Evolutionary conservation across 2,329 filamentous ascomycete genomes (phyloP).

Genomic region (Trichoderma pleuroti): DNA sequence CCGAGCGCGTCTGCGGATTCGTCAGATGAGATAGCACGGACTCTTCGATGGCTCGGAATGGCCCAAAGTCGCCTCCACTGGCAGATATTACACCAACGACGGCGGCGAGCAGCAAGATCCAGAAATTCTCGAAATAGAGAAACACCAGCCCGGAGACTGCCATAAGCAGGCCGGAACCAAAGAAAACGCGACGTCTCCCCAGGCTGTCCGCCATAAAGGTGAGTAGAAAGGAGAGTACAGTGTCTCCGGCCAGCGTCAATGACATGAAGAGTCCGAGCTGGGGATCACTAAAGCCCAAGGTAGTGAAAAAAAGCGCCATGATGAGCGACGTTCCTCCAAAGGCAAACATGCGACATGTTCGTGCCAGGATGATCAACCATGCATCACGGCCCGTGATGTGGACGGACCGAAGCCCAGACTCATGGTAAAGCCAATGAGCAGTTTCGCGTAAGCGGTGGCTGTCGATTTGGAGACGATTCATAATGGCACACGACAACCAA

Average conservation of each 20-base stretch:
- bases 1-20: conserved; percentile 49
- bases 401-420: conserved; percentile 48
- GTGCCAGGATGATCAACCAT: conserved; percentile 50
- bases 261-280: conserved; percentile 64
- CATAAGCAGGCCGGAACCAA: conserved; percentile 55
- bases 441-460: background rate
- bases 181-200: conserved; percentile 53
- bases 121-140: conserved; percentile 53
- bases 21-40: conserved; percentile 61
- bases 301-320: conserved; percentile 58
- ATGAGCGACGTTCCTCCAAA: conserved; percentile 60
- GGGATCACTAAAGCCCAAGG: conserved; percentile 52
- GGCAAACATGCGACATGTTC: conserved; percentile 58
- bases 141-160: conserved; percentile 53
- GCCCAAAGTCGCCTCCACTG: conserved; percentile 63
- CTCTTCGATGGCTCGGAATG: conserved; percentile 65
- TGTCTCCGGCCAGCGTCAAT: conserved; percentile 58
- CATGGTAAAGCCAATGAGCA: conserved; percentile 36
- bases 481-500: background rate
- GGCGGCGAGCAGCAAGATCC: conserved; percentile 55
- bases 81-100: conserved; percentile 60
- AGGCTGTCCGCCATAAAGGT: conserved; percentile 58
- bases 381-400: conserved; percentile 47
- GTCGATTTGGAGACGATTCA: background rate
- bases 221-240: conserved; percentile 53